Percentiles rank a stretch among this genome's conserved stretches.
Conservation (phyloP, 345 rosid species). For the Gossypium sturtianum region DNA sequence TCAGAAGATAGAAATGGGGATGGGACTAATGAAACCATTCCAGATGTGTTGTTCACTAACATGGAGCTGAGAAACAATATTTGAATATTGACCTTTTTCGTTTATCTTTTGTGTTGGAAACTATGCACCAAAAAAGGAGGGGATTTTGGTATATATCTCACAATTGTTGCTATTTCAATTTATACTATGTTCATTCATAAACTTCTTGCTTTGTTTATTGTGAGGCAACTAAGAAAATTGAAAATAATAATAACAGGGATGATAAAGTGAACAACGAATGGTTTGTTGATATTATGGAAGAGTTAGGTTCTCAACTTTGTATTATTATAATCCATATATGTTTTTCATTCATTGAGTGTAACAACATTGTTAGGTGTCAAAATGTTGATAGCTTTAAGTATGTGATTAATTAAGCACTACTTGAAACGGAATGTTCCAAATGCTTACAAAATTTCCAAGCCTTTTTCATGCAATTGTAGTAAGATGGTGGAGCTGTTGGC, state of each 20-base stretch:
- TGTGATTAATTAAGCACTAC: not conserved
- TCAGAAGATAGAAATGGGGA: constrained; percentile 22
- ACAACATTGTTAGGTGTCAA: not conserved
- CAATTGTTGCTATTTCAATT: constrained; percentile 5
- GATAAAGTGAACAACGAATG: not conserved
- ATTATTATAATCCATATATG: not conserved
- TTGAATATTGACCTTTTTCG: not conserved
- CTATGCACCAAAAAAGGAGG: not conserved
- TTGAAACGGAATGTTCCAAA: no score
- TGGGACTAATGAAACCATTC: constrained; percentile 28
- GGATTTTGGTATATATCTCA: not conserved
- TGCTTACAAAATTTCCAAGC: no score
- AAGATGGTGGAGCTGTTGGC: not conserved
- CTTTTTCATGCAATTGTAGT: no score
- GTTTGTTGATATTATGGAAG: not conserved
- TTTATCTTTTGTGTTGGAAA: not conserved
- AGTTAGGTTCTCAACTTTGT: not conserved
- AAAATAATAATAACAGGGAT: no score
- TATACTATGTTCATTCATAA: constrained; percentile 19
- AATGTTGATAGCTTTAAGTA: not conserved
- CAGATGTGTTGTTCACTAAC: constrained; percentile 56
- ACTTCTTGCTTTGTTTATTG: constrained; percentile 10
- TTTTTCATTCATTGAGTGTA: not conserved
- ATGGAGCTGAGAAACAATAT: not conserved
- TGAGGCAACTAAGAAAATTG: not conserved